These are phyloP conservation scores for Lindgomyces ingoldianus DNA, from an alignment of 495 filamentous ascomycete species.

Conservation along the genomic window DNA sequence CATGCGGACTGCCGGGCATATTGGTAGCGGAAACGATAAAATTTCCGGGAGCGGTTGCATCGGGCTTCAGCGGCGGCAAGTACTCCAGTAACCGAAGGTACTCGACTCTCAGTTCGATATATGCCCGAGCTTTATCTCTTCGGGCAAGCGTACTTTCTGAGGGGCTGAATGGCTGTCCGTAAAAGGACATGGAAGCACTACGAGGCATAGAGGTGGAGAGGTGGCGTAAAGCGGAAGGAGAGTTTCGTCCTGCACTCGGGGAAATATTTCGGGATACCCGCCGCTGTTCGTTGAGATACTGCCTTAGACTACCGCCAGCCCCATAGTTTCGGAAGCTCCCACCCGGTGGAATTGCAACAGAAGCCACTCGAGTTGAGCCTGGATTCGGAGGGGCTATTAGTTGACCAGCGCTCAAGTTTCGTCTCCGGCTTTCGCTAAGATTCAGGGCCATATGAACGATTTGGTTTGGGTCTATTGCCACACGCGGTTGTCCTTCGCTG, in stretches of 20 bases:
- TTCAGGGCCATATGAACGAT: conserved; percentile 89
- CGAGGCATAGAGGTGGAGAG: conserved; percentile 21
- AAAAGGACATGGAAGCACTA: conserved; percentile 8
- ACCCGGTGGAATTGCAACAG: conserved; percentile 49
- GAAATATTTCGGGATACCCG: conserved; percentile 60
- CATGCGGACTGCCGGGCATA: conserved; percentile 38
- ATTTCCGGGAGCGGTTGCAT: conserved; percentile 43
- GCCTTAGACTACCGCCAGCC: conserved; percentile 59
- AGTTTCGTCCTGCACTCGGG: conserved; percentile 50
- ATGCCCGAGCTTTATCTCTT: conserved; percentile 73
- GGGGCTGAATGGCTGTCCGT: conserved; percentile 52
- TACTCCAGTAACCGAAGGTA: conserved; percentile 74
- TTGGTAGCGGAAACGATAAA: conserved; percentile 33
- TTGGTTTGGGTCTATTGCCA: conserved; percentile 66
- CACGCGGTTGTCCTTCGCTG: conserved; percentile 7
- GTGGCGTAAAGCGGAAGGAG: conserved; percentile 16
- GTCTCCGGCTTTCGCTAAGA: conserved; percentile 77
- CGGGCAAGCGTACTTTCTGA: conserved; percentile 76
- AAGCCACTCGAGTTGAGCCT: conserved; percentile 56
- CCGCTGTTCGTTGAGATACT: conserved; percentile 67
- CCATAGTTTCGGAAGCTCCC: conserved; percentile 29
- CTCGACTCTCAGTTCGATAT: conserved; percentile 77
- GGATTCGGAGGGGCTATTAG: conserved; percentile 34
- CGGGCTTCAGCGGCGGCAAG: conserved; percentile 68
- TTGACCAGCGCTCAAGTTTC: conserved; percentile 48